A percentile compares a stretch with the other conserved stretches of the same genome.
These are phyloP conservation scores for Russula griseocarnosa DNA, from an alignment of 768 basidiomycete genomes.

Conservation along the genomic window DNA sequence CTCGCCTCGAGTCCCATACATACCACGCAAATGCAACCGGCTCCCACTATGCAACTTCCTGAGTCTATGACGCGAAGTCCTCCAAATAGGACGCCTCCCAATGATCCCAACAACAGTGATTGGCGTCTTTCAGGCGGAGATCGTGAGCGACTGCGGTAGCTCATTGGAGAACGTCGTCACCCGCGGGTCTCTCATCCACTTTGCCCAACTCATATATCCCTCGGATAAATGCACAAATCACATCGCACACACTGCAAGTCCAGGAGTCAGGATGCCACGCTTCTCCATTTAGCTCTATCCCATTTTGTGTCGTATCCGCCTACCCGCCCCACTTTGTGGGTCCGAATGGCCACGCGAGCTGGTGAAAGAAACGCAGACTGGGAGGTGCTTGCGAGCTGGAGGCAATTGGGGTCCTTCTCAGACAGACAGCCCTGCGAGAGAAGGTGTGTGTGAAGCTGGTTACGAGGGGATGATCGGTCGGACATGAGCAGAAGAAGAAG, in stretches of 20 bases:
- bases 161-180: background rate
- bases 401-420: background rate
- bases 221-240: slow-evolving; percentile 1
- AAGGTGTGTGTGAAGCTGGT: slow-evolving; percentile 17
- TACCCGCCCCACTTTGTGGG: no score
- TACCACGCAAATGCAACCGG: slow-evolving; percentile 29
- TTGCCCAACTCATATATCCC: background rate
- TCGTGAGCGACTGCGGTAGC: slow-evolving; percentile 17
- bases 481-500: slow-evolving; percentile 21
- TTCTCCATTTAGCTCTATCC: background rate
- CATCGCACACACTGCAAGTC: background rate
- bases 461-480: slow-evolving; percentile 24
- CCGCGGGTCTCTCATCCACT: background rate
- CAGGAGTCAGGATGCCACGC: background rate
- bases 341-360: background rate
- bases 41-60: slow-evolving; percentile 24
- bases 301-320: background rate
- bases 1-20: slow-evolving; percentile 24
- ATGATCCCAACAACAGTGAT: slow-evolving; percentile 6
- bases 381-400: background rate
- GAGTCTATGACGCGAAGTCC: slow-evolving; percentile 14
- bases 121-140: slow-evolving; percentile 10
- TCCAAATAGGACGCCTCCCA: slow-evolving; percentile 7
- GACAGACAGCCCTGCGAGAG: background rate
- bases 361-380: no score